A percentile compares a stretch with the other conserved stretches of the same genome.
These are phyloP conservation scores for Dothistroma pini DNA, from an alignment of 2,329 filamentous ascomycete species.

Conservation along the genomic window DNA sequence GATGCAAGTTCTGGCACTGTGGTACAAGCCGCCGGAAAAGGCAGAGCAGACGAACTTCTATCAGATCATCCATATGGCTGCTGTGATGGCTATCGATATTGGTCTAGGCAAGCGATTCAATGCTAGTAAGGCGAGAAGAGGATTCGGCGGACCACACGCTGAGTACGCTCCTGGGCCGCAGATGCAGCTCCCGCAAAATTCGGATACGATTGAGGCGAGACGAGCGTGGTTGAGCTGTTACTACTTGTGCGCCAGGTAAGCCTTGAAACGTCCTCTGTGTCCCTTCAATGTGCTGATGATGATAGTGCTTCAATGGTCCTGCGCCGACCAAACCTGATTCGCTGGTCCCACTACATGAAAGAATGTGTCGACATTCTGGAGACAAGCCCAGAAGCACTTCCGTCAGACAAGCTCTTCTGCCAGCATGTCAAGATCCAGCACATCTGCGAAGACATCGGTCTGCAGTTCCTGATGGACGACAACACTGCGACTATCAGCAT, in stretches of 20 bases:
- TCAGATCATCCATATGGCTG: slow-evolving; percentile 76
- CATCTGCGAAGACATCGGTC: slow-evolving; percentile 56
- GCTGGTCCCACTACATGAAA: slow-evolving; percentile 61
- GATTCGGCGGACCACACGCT: slow-evolving; percentile 34
- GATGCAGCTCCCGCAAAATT: slow-evolving; percentile 36
- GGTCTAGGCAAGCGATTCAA: slow-evolving; percentile 62
- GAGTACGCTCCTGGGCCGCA: slow-evolving; percentile 32
- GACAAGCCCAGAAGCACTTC: slow-evolving; percentile 53
- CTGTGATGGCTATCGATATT: slow-evolving; percentile 78
- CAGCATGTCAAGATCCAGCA: slow-evolving; percentile 58
- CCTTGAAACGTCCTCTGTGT: background rate
- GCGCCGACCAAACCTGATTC: slow-evolving; percentile 55
- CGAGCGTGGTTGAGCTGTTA: slow-evolving; percentile 61
- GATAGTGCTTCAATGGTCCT: slow-evolving; percentile 56
- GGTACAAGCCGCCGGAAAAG: slow-evolving; percentile 80
- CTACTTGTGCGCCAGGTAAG: slow-evolving; percentile 55
- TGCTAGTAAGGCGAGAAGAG: slow-evolving; percentile 36
- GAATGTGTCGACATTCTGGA: slow-evolving; percentile 58
- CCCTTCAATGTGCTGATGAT: slow-evolving; percentile 7
- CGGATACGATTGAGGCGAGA: slow-evolving; percentile 55
- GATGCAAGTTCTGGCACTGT: slow-evolving; percentile 69
- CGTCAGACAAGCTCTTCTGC: slow-evolving; percentile 54
- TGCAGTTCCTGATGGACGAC: slow-evolving; percentile 56
- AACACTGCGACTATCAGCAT: slow-evolving; percentile 50
- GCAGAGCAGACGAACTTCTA: slow-evolving; percentile 89